Evolutionary conservation across 1,284 basidiomycete genomes (phyloP), one percentile per base, ranked within the genome.

Genomic region (Sporisorium exsertum): DNA sequence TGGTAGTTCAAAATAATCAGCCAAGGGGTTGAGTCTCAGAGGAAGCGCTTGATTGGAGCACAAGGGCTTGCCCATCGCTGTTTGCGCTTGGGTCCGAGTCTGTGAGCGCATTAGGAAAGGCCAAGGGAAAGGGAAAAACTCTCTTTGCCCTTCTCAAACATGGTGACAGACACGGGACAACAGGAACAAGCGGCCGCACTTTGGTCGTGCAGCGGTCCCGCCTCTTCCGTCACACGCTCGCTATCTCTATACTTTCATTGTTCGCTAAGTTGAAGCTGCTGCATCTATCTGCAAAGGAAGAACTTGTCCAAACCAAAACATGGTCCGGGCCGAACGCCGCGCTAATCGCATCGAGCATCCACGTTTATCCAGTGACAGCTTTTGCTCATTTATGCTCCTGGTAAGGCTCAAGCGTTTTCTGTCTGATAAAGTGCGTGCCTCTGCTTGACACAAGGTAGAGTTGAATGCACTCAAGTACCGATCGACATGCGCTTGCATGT

Each of bases 401-500:
- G 18, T 43, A 43, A 43, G 40, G n/a, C 16, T 15, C 37, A 40
- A 43, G 8, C 40, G n/a, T n/a, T n/a, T n/a, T n/a, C 29, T 5
- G 29, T 43, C 40, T 7, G 18, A 20, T 33, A 50, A 10, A 29
- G 49, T 50, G 49, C 49, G 49, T 50, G 7, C 10, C 47, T 37
- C 35, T 40, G 16, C 49, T 50, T 20, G 49, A 43, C n/a, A 50
- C 29, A 32, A 32, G 49, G 49, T 50, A 50, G 49, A 50, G 49
- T 50, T 50, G 49, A 50, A 50, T 50, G 49, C 49, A 32, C 29
- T 29, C 1, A 29, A 50, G 27, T 32, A 50, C 49, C 49, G 29
- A 50, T 50, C 49, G 49, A 50, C 49, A 50, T 50, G 29, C 27
- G 27, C 27, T n/a, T 50, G 49, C 49, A 50, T 50, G 29, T 9